Conservation (phyloP, 1,139 yeast genomes). For the Taphrina sp. region DNA sequence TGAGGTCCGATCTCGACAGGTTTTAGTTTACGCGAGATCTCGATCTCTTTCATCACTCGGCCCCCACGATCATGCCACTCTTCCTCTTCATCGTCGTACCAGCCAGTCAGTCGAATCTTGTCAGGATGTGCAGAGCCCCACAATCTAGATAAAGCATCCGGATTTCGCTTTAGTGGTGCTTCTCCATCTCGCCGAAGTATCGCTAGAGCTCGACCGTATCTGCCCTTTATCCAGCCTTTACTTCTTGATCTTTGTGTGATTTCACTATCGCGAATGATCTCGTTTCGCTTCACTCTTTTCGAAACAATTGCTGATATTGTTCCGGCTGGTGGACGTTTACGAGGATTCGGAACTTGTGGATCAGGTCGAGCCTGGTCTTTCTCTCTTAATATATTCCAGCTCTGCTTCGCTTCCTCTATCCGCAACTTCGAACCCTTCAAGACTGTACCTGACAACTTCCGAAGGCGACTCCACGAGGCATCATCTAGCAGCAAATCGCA, state of each 20-base stretch:
- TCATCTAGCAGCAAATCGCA: slow-evolving; percentile 3
- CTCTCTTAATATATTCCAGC: neutral
- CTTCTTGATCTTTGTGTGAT: slow-evolving; percentile 22
- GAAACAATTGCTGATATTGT: slow-evolving; percentile 11
- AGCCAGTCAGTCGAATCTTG: slow-evolving; percentile 19
- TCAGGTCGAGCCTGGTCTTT: slow-evolving; percentile 9
- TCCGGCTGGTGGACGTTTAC: slow-evolving; percentile 13
- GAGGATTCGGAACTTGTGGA: slow-evolving; percentile 10
- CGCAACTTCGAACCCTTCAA: slow-evolving; percentile 23
- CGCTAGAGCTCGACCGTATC: slow-evolving; percentile 23
- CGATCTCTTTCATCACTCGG: slow-evolving; percentile 21
- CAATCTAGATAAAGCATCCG: slow-evolving; percentile 15
- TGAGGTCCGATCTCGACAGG: slow-evolving; percentile 6
- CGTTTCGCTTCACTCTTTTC: slow-evolving; percentile 10
- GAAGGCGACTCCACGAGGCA: slow-evolving; percentile 9
- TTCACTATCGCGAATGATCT: slow-evolving; percentile 13
- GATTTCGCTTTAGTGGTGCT: slow-evolving; percentile 2
- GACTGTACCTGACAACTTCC: slow-evolving; percentile 26
- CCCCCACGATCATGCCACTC: slow-evolving; percentile 30
- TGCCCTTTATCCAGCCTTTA: slow-evolving; percentile 30
- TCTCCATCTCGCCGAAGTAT: slow-evolving; percentile 9
- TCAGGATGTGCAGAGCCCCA: slow-evolving; percentile 20
- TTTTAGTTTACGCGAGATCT: slow-evolving; percentile 3
- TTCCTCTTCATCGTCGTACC: slow-evolving; percentile 25
- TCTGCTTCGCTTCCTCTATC: slow-evolving; percentile 25